Percentiles rank a stretch among this genome's conserved stretches.
phyloP scores from a whole-genome alignment of 176 grass and related monocot species.

The Oryza rufipogon region DNA sequence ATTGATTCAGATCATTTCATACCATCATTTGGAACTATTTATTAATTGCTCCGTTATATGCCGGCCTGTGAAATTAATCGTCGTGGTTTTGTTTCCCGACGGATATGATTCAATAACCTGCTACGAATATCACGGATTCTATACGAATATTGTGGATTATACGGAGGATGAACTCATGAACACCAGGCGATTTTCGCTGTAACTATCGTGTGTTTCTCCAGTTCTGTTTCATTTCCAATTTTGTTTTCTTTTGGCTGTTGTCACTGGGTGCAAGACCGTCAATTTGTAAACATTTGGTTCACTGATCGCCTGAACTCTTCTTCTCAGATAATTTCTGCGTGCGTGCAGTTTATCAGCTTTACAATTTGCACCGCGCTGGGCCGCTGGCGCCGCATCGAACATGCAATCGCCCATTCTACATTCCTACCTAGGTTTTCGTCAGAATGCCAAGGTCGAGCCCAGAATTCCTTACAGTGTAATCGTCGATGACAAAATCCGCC shows the following conservation, averaged over 20 bases:
- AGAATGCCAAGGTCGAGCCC: background rate
- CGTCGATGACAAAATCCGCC: background rate
- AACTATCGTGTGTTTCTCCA: background rate
- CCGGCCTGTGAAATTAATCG: background rate
- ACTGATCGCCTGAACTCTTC: background rate
- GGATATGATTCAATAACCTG: no score
- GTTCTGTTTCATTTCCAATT: background rate
- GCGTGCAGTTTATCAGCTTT: background rate
- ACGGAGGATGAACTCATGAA: background rate
- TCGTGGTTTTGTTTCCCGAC: background rate
- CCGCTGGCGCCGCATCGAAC: background rate
- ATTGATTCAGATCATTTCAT: conserved; percentile 33
- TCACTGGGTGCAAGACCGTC: no score
- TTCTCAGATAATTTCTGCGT: background rate
- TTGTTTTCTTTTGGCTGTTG: background rate
- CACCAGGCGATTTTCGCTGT: no score
- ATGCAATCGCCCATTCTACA: background rate
- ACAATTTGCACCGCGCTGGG: background rate
- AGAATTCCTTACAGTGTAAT: background rate
- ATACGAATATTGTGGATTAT: background rate
- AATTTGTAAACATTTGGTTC: no score
- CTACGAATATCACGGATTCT: background rate
- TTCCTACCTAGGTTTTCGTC: background rate
- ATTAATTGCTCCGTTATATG: background rate
- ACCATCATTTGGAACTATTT: background rate